Conservation (phyloP, 148 eudicot genomes). For the Chenopodium album region DNA sequence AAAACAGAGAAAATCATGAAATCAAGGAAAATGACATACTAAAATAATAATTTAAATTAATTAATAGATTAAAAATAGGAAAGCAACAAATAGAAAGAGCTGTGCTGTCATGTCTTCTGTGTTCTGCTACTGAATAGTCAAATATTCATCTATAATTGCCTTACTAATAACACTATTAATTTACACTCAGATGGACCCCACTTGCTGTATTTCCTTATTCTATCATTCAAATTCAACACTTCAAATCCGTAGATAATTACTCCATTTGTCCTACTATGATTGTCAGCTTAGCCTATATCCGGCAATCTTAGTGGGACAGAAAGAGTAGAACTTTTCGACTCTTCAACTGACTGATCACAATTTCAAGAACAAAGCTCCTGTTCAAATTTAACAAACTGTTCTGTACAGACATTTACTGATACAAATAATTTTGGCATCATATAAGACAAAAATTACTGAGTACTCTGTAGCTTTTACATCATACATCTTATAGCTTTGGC, state of each 20-base stretch:
- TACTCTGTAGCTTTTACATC: background rate
- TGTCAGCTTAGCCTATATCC: too few relatives aligned
- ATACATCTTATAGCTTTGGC: background rate
- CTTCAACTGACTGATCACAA: background rate
- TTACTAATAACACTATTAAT: conserved; percentile 14
- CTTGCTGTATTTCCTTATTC: background rate
- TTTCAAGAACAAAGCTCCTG: background rate
- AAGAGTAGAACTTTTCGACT: too few relatives aligned
- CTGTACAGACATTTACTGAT: conserved; percentile 3
- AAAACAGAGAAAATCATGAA: conserved; percentile 9
- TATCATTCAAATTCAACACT: background rate
- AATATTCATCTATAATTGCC: background rate
- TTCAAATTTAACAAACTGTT: background rate
- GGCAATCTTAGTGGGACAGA: too few relatives aligned
- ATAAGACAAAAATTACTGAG: background rate
- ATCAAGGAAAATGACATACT: conserved; percentile 20
- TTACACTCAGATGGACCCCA: conserved; percentile 12
- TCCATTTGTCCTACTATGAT: too few relatives aligned
- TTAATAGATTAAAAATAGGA: background rate
- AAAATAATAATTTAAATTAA: background rate
- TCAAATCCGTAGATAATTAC: too few relatives aligned
- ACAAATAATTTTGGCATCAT: background rate
- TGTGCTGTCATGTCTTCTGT: conserved; percentile 23
- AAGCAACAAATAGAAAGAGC: conserved; percentile 15
- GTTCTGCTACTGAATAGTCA: conserved; percentile 8